Base-by-base conservation (phyloP, 441 rosid species). In the Bocquillonia castaneifolia region DNA sequence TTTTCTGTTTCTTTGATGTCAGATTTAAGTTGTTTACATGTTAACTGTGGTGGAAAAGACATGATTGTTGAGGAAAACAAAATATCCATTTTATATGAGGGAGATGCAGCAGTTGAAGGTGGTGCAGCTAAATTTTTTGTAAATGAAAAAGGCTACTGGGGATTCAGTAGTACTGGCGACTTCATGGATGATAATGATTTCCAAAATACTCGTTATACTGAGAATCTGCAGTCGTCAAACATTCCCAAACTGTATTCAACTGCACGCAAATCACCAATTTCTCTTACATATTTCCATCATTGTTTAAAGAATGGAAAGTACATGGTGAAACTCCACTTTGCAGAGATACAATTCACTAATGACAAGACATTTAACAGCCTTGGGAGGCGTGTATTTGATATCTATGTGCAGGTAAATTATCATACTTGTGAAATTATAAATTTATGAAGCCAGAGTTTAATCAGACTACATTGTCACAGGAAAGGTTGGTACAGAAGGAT, bases 151-250 rank as follows among this genome's bases (percentile, higher is more conserved):
- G 40, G 45, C 71, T 61, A 82, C 53, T 91, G 93, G 97, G 97
- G 97, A 54, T 82, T 91, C 56, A 86, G 93, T 69, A 91, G 95
- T 76, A 83, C 89, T 17, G 95, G 97, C 22, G 95, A 89, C 82
- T 91, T 64, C 81, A 79, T 80, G 87, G 96, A 91, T 62, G 95
- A 91, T 39, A 32, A 78, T 66, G 88, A 89, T 76, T 80, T 18
- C 78, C 92, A 85, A 71, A 89, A 91, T 71, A 79, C 80, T 56
- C 85, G 89, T 61, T 87, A 76, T 72, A 67, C 80, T 32, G 74
- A 69, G 50, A 66, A 59, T 55, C 37, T 18, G 23, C 61, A 64
- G 17, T 66, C 78, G 17, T 73, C 85, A 48, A 62, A 72, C 63
- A 15, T 79, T 50, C 57, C 84, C 14, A 76, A n/a, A 10, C 67